phyloP scores from a whole-genome alignment of 225 moss, liverwort and hornwort species.

The Bryum argenteum region DNA sequence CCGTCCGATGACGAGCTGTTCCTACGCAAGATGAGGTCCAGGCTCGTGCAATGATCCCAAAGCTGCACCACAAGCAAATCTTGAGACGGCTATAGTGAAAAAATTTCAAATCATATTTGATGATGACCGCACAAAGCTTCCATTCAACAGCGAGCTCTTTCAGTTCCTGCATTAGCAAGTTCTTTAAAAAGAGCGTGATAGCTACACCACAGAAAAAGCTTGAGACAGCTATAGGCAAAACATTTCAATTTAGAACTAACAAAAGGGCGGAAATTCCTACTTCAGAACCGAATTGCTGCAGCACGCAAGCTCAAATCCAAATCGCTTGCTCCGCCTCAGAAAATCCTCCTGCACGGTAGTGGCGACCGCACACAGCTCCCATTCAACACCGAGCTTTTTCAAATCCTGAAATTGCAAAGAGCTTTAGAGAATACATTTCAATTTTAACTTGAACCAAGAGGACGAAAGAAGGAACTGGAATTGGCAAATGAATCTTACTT shows the following conservation, averaged over 20 bases:
- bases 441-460: too few species aligned
- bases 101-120: too few species aligned
- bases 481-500: background rate
- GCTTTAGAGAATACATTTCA: too few species aligned
- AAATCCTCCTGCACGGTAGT: background rate
- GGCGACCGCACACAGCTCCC: background rate
- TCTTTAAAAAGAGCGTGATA: background rate
- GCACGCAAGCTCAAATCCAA: background rate
- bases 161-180: background rate
- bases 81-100: too few species aligned
- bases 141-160: background rate
- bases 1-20: background rate
- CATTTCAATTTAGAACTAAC: too few species aligned
- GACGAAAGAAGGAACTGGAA: too few species aligned
- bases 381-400: background rate
- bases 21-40: too few species aligned
- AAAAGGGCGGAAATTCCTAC: too few species aligned
- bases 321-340: background rate
- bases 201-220: background rate
- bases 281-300: too few species aligned
- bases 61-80: background rate
- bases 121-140: background rate
- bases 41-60: too few species aligned
- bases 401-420: too few species aligned
- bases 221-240: too few species aligned